A percentile compares a stretch with the other conserved stretches of the same genome.
These are phyloP conservation scores for Xylaria nigripes DNA, from an alignment of 495 filamentous ascomycete genomes.

Conservation along the genomic window DNA sequence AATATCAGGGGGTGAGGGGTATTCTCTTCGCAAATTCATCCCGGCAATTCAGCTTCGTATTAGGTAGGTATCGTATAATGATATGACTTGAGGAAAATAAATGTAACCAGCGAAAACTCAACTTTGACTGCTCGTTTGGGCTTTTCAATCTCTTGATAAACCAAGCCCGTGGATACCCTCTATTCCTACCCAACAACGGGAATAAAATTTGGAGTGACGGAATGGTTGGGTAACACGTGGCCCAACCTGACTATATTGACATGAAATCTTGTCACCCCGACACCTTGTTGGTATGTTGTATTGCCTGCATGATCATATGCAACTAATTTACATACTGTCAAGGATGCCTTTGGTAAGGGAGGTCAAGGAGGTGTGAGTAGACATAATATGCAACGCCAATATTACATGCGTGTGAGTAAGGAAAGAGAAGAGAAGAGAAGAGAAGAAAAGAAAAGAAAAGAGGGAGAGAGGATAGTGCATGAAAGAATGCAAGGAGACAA, in stretches of 20 bases:
- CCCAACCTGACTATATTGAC: background rate
- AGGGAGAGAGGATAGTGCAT: too few relatives aligned
- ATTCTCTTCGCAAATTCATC: too few relatives aligned
- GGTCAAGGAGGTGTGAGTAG: too few relatives aligned
- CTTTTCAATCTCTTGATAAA: background rate
- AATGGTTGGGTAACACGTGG: slow-evolving; percentile 11
- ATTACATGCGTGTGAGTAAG: too few relatives aligned
- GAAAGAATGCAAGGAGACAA: background rate
- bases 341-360: too few relatives aligned
- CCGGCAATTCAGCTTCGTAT: too few relatives aligned
- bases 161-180: background rate
- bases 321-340: background rate
- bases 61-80: too few relatives aligned
- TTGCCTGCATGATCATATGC: background rate
- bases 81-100: too few relatives aligned
- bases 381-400: too few relatives aligned
- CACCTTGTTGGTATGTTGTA: slow-evolving; percentile 1
- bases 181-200: background rate
- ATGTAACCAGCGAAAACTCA: background rate
- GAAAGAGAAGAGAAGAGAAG: too few relatives aligned
- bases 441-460: background rate
- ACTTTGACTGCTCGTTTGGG: background rate
- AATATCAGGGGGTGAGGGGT: too few relatives aligned
- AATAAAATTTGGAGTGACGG: slow-evolving; percentile 3
- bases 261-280: background rate